Evolutionary conservation across 169 alveolate species (phyloP).

Genomic region (Cryptosporidium andersoni): DNA sequence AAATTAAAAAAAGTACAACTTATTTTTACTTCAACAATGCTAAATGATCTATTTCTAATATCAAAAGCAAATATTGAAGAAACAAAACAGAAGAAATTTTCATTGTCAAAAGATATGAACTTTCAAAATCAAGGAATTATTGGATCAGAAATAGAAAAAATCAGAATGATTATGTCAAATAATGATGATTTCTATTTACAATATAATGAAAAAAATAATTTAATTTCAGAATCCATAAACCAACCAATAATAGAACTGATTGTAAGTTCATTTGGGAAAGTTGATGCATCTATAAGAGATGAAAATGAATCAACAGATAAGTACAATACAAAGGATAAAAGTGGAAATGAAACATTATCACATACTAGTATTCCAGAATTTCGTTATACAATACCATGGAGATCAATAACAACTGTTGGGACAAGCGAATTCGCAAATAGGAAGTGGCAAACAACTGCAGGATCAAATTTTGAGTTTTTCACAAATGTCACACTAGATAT

Average conservation of each 20-base stretch:
- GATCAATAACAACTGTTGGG: slow-evolving; percentile 42
- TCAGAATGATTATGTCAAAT: slow-evolving; percentile 7
- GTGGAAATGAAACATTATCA: neutral
- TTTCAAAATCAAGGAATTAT: slow-evolving; percentile 45
- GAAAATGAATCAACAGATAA: slow-evolving; percentile 11
- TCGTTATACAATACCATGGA: slow-evolving; percentile 46
- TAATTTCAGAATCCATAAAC: slow-evolving; percentile 28
- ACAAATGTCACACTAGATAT: slow-evolving; percentile 79
- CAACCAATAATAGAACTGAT: slow-evolving; percentile 44
- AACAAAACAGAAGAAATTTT: slow-evolving; percentile 20
- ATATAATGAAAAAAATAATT: slow-evolving; percentile 51
- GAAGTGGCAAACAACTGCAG: slow-evolving; percentile 79
- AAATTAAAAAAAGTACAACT: slow-evolving; percentile 76
- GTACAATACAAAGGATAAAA: neutral
- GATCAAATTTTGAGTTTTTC: slow-evolving; percentile 84
- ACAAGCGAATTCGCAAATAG: slow-evolving; percentile 73
- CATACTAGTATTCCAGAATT: slow-evolving; percentile 21
- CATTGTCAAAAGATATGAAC: neutral
- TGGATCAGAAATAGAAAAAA: slow-evolving; percentile 57
- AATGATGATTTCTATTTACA: slow-evolving; percentile 47
- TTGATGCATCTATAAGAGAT: slow-evolving; percentile 8
- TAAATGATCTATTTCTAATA: slow-evolving; percentile 61
- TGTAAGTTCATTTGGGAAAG: slow-evolving; percentile 54
- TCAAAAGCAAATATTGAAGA: slow-evolving; percentile 29
- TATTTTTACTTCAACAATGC: slow-evolving; percentile 47